Evolutionary conservation across 2,329 filamentous ascomycete genomes (phyloP).

Genomic region (Boeremia lycopersici): DNA sequence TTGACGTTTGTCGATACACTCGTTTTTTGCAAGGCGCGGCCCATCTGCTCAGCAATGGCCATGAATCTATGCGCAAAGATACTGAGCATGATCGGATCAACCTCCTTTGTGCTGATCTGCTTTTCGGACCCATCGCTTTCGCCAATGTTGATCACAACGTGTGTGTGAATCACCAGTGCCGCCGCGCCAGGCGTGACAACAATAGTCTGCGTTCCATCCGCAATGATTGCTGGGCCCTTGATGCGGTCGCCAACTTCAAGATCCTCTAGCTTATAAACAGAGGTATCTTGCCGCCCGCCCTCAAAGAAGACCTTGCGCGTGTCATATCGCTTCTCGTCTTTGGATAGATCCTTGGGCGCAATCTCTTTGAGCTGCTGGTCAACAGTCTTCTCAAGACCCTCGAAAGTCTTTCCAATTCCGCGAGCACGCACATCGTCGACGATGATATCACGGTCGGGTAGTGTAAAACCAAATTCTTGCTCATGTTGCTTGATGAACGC

Average conservation of each 20-base stretch:
- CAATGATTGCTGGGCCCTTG: constrained; percentile 81
- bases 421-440: constrained; percentile 88
- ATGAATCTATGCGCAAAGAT: constrained; percentile 85
- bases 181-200: constrained; percentile 80
- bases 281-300: constrained; percentile 75
- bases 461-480: constrained; percentile 90
- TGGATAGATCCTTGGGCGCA: constrained; percentile 61
- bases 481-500: constrained; percentile 88
- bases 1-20: constrained; percentile 82
- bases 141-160: constrained; percentile 85
- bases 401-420: constrained; percentile 87
- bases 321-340: constrained; percentile 68
- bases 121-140: constrained; percentile 59
- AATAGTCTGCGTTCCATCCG: constrained; percentile 89
- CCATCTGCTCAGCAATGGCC: constrained; percentile 87
- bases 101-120: constrained; percentile 59
- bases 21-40: constrained; percentile 77
- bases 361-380: constrained; percentile 80
- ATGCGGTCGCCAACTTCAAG: constrained; percentile 74
- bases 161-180: constrained; percentile 80
- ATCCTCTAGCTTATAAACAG: constrained; percentile 81
- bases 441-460: constrained; percentile 84
- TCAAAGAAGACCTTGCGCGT: constrained; percentile 81
- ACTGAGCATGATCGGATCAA: constrained; percentile 77
- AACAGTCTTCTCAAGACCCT: constrained; percentile 78